These are phyloP conservation scores for Microbotryum scabiosae DNA, from an alignment of 1,284 basidiomycete species.

Conservation along the genomic window DNA sequence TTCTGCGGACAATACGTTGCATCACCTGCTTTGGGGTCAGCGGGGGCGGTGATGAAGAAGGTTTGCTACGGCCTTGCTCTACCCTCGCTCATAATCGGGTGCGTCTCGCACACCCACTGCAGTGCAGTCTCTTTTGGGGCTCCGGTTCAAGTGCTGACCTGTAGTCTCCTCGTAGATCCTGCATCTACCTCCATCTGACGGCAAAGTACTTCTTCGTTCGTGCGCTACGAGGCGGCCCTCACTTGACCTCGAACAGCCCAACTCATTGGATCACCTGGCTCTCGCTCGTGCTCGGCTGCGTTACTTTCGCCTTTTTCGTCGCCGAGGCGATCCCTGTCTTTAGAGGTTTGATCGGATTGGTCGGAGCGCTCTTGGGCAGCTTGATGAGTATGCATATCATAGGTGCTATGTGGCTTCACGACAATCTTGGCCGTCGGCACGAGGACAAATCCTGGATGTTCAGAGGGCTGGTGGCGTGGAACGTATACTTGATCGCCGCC, in stretches of 20 bases:
- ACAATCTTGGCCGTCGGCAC: neutral
- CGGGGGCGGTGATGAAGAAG: conserved; percentile 41
- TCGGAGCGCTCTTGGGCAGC: conserved; percentile 2
- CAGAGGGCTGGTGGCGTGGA: neutral
- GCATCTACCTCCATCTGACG: conserved; percentile 49
- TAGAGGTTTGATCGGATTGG: conserved; percentile 8
- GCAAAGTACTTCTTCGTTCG: conserved; percentile 57
- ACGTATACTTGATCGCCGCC: conserved; percentile 13
- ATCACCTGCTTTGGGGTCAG: conserved; percentile 42
- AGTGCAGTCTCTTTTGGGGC: conserved; percentile 32
- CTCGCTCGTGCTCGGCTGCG: conserved; percentile 44
- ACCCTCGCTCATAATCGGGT: conserved; percentile 35
- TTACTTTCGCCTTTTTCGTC: conserved; percentile 46
- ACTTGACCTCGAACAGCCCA: conserved; percentile 52
- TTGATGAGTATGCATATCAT: neutral
- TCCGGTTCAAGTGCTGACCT: conserved; percentile 36
- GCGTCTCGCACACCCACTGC: neutral
- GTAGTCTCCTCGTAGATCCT: conserved; percentile 30
- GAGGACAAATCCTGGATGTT: neutral
- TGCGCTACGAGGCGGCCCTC: conserved; percentile 51
- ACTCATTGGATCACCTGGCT: conserved; percentile 56
- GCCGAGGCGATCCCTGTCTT: conserved; percentile 40
- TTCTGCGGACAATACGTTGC: conserved; percentile 35
- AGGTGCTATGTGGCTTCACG: conserved; percentile 21
- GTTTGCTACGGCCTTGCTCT: conserved; percentile 41